Evolutionary conservation across 2,329 filamentous ascomycete genomes (phyloP).

Genomic region (Aspergillus costaricaensis): DNA sequence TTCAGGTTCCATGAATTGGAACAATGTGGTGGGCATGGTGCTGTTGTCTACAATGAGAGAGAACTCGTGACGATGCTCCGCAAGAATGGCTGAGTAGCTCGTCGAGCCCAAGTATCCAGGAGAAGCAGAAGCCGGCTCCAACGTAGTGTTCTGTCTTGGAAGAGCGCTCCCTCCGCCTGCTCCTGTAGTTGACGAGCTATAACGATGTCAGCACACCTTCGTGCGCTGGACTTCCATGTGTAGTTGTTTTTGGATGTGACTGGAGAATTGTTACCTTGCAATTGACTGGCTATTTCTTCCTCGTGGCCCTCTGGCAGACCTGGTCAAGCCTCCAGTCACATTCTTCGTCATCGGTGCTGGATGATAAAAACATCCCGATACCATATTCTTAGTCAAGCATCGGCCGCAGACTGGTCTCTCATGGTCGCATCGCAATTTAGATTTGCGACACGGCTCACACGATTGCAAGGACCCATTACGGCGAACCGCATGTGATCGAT

Average conservation of each 20-base stretch:
- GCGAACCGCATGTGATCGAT: slow-evolving; percentile 30
- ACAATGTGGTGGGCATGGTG: slow-evolving; percentile 19
- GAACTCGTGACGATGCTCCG: slow-evolving; percentile 37
- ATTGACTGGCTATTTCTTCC: slow-evolving; percentile 23
- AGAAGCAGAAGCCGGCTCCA: slow-evolving; percentile 28
- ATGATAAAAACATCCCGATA: slow-evolving; percentile 39
- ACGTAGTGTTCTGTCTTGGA: slow-evolving; percentile 21
- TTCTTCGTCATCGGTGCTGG: slow-evolving; percentile 42
- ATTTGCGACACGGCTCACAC: slow-evolving; percentile 42
- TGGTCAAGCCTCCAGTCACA: slow-evolving; percentile 16
- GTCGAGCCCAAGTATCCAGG: slow-evolving; percentile 40
- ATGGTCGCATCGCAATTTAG: slow-evolving; percentile 42
- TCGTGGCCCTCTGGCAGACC: slow-evolving; percentile 15
- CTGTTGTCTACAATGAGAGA: slow-evolving; percentile 33
- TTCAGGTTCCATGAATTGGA: slow-evolving; percentile 26
- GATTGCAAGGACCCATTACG: slow-evolving; percentile 41
- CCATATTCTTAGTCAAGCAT: slow-evolving; percentile 34
- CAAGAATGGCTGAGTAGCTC: slow-evolving; percentile 37
- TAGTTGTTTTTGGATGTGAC: not conserved
- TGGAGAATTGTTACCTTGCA: slow-evolving; percentile 24
- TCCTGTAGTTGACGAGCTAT: slow-evolving; percentile 28
- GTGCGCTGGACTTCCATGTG: not conserved
- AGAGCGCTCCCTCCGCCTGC: slow-evolving; percentile 18
- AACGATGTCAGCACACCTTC: slow-evolving; percentile 1
- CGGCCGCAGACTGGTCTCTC: slow-evolving; percentile 36